These are phyloP conservation scores for Thalassiosira mediterranea DNA, from an alignment of 352 stramenopile species.

Conservation along the genomic window DNA sequence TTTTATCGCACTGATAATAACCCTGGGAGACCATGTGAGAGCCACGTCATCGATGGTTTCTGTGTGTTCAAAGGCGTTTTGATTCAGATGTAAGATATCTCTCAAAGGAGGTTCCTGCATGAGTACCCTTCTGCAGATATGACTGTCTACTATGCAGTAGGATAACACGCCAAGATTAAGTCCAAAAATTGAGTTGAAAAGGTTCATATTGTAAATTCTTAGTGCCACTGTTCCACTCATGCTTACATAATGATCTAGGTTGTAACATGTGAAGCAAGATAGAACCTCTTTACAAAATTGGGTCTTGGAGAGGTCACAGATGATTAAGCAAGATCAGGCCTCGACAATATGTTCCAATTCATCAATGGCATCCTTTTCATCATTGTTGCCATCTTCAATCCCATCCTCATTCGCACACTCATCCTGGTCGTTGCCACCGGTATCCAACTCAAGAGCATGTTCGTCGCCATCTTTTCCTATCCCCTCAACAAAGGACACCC, in stretches of 20 bases:
- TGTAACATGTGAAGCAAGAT: background rate
- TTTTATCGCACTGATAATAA: too few relatives aligned
- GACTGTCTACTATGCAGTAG: too few relatives aligned
- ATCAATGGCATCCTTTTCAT: conserved; percentile 9
- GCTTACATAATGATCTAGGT: background rate
- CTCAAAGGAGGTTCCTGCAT: too few relatives aligned
- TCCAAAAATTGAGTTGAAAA: too few relatives aligned
- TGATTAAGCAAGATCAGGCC: conserved; percentile 1
- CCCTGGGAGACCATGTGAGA: too few relatives aligned
- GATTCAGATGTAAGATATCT: too few relatives aligned
- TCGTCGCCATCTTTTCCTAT: background rate
- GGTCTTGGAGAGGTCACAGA: background rate
- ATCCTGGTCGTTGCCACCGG: background rate
- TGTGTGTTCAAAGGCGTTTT: too few relatives aligned
- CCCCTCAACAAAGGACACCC: background rate
- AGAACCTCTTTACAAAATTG: background rate
- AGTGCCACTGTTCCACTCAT: background rate
- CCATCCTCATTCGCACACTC: background rate
- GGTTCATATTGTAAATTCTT: too few relatives aligned
- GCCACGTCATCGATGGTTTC: too few relatives aligned
- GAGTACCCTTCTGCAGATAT: too few relatives aligned
- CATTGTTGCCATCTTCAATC: conserved; percentile 5
- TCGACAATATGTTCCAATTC: conserved; percentile 16
- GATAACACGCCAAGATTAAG: too few relatives aligned
- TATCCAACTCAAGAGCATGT: background rate